Conservation (phyloP, 2,329 filamentous ascomycete genomes). For the Davidsoniella neocaledoniae region DNA sequence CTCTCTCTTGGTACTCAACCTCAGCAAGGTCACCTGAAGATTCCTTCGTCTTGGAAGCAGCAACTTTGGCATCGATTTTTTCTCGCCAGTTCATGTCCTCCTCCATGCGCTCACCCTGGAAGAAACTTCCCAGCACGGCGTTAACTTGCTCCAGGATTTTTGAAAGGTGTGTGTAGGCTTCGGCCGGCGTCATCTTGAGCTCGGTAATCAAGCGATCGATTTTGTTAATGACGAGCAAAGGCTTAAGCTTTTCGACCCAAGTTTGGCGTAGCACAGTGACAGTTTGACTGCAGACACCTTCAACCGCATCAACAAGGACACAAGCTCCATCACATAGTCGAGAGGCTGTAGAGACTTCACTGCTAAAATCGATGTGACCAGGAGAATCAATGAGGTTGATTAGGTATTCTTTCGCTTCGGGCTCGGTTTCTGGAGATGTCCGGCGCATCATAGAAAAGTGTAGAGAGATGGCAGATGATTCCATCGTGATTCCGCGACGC, state of each 20-base stretch:
- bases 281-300: slow-evolving; percentile 96
- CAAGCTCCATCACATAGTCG: slow-evolving; percentile 87
- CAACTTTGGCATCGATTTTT: slow-evolving; percentile 71
- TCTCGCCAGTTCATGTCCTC: slow-evolving; percentile 94
- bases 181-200: slow-evolving; percentile 76
- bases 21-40: slow-evolving; percentile 33
- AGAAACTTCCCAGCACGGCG: slow-evolving; percentile 91
- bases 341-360: slow-evolving; percentile 91
- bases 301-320: slow-evolving; percentile 87
- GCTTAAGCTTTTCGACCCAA: slow-evolving; percentile 91
- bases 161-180: slow-evolving; percentile 78
- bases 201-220: slow-evolving; percentile 92
- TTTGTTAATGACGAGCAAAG: slow-evolving; percentile 92
- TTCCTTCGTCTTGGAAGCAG: slow-evolving; percentile 49
- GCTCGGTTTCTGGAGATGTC: slow-evolving; percentile 46
- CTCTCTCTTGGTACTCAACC: slow-evolving; percentile 66
- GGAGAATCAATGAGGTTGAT: slow-evolving; percentile 97
- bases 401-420: slow-evolving; percentile 72
- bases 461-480: slow-evolving; percentile 92
- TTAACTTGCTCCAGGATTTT: slow-evolving; percentile 93
- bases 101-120: slow-evolving; percentile 96
- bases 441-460: slow-evolving; percentile 85
- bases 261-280: slow-evolving; percentile 90
- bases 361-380: slow-evolving; percentile 96
- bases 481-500: slow-evolving; percentile 96